Conservation (phyloP, 768 basidiomycete genomes). For the Calocybe gangraenosa region DNA sequence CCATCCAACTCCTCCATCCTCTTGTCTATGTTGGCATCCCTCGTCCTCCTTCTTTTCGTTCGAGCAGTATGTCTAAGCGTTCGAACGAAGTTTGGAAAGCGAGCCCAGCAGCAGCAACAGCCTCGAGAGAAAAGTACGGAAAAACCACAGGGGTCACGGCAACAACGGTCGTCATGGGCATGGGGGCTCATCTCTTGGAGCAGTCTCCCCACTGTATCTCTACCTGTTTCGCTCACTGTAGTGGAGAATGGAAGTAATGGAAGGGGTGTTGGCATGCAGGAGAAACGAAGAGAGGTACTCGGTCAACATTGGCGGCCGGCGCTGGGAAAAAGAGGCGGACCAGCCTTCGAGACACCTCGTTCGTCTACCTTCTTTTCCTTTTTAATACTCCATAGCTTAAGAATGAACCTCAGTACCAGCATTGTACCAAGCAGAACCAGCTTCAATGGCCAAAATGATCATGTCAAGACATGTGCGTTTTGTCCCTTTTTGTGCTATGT, state of each 20-base stretch:
- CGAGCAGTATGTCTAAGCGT: slow-evolving; percentile 17
- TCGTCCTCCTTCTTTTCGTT: slow-evolving; percentile 22
- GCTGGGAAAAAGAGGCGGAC: slow-evolving; percentile 18
- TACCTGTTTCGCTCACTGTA: slow-evolving; percentile 22
- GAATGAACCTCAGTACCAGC: slow-evolving; percentile 30
- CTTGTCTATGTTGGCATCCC: slow-evolving; percentile 22
- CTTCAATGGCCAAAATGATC: slow-evolving; percentile 50
- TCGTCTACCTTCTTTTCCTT: slow-evolving; percentile 3
- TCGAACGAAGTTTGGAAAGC: slow-evolving; percentile 9
- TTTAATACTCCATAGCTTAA: background rate
- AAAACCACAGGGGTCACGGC: slow-evolving; percentile 6
- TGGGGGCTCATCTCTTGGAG: slow-evolving; percentile 22
- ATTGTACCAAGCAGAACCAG: slow-evolving; percentile 37
- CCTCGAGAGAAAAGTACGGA: slow-evolving; percentile 15
- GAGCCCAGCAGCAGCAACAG: slow-evolving; percentile 9
- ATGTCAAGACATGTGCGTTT: slow-evolving; percentile 47
- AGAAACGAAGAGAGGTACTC: slow-evolving; percentile 12
- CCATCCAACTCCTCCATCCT: slow-evolving; percentile 23
- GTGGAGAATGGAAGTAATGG: slow-evolving; percentile 13
- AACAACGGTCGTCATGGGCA: slow-evolving; percentile 19
- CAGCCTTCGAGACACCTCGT: slow-evolving; percentile 25
- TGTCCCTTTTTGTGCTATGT: background rate
- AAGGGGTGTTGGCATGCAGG: slow-evolving; percentile 20
- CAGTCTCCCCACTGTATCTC: slow-evolving; percentile 19
- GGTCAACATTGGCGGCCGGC: slow-evolving; percentile 16